Evolutionary conservation across 1,139 yeast genomes (phyloP).

Genomic region (Petasospora rhodanensis): DNA sequence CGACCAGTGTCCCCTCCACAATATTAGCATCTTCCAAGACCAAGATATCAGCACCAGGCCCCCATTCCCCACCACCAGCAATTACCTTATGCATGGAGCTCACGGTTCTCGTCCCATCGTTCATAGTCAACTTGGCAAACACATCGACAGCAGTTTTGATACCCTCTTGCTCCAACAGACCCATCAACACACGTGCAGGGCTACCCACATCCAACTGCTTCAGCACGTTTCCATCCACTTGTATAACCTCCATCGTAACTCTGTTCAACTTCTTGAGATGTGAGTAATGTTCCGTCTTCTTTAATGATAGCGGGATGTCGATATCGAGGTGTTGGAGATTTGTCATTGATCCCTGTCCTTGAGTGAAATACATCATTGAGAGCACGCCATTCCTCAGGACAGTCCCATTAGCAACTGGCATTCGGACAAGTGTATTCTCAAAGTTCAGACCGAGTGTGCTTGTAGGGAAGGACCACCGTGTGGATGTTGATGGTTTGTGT

Average conservation of each 20-base stretch:
- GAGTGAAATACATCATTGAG: conserved; percentile 5
- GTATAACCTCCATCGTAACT: neutral
- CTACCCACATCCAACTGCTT: conserved; percentile 3
- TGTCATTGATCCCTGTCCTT: conserved; percentile 1
- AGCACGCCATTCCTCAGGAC: conserved; percentile 5
- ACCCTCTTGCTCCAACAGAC: conserved; percentile 1
- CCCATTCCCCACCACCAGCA: conserved; percentile 13
- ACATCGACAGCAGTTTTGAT: conserved; percentile 7
- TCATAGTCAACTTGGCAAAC: conserved; percentile 1
- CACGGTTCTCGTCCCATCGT: neutral
- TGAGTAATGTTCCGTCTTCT: neutral
- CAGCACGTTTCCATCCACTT: conserved; percentile 7
- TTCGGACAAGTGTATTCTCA: neutral
- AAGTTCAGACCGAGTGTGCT: conserved; percentile 1
- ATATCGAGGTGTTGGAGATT: conserved; percentile 4
- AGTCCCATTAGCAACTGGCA: conserved; percentile 8
- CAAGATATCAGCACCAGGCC: conserved; percentile 8
- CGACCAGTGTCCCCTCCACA: neutral
- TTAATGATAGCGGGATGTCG: conserved; percentile 3
- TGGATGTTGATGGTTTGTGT: neutral
- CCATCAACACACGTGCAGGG: conserved; percentile 8
- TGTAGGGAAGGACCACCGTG: conserved; percentile 2
- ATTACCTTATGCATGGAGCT: conserved; percentile 2
- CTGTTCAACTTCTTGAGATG: conserved; percentile 2
- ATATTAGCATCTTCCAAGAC: conserved; percentile 8